Base-by-base conservation (phyloP, 495 filamentous ascomycete genomes). In the Penicillium desertorum region DNA sequence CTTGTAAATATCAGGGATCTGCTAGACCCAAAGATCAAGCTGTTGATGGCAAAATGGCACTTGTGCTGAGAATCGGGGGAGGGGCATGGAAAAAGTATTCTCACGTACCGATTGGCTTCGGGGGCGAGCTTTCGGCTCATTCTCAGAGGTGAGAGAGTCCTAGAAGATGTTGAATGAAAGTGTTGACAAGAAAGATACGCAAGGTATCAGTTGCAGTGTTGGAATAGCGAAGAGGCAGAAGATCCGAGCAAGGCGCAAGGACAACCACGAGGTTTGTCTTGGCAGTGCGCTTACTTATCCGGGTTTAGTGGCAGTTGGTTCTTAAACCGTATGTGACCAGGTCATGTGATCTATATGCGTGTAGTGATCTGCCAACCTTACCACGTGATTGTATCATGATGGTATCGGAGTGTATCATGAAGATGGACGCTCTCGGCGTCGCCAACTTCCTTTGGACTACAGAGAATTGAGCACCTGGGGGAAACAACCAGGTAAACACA, bases 91-190 rank as follows among this genome's bases (percentile, higher is more conserved):
- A 70, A 30, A 60, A 62, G 51, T 65, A 51, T 66, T 34, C 23
- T 32, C 22, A 84, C 88, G 69, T 80, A 92, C 88, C 90, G 86
- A 82, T 95, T 95, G 78, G 93, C 91, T 88, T 96, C 91, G 73
- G 92, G 90, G 78, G 91, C 90, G 79, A 96, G 87, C 82, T 96
- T 96, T 62, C 76, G 75, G 74, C 75, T 78, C 76, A 79, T 79
- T 70, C 75, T 79, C 68, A 66, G 72, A 53, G 65, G 50, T 56
- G 63, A 59, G 64, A 41, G 37, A 47, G 49, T 54, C 41, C 16
- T 37, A 12, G 17, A 44, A 43, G 37, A 51, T 57, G 19, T 54
- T 56, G 46, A 61, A 51, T 53, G 59, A 55, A 51, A 57, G 58
- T 60, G 54, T 59, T 53, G 36, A 57, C 45, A 45, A 57, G 52